Evolutionary conservation across 306 rosid genomes (phyloP).

Genomic region (Quercus glauca): DNA sequence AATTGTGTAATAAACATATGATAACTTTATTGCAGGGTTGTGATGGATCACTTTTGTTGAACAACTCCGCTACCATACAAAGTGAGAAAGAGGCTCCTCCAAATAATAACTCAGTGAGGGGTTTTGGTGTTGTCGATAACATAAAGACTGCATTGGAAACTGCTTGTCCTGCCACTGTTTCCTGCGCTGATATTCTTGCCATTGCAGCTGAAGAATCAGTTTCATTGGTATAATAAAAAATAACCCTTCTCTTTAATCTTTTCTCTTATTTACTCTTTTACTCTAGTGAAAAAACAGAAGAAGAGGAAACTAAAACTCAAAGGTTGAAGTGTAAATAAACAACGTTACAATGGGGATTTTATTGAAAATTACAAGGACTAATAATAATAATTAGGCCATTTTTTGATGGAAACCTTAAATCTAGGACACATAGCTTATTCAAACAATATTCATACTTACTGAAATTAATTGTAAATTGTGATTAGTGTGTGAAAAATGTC

Average conservation of each 20-base stretch:
- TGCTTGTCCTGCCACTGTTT: conserved; percentile 41
- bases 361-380: not conserved
- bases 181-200: conserved; percentile 64
- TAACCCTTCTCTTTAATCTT: not conserved
- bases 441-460: too few species aligned
- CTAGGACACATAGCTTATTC: too few species aligned
- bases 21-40: conserved; percentile 43
- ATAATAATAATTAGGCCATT: too few species aligned
- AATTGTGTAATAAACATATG: not conserved
- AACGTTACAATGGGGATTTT: too few species aligned
- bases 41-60: conserved; percentile 54
- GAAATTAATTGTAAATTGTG: too few species aligned
- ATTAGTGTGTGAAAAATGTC: too few species aligned
- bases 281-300: too few species aligned
- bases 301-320: too few species aligned
- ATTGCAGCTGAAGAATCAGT: conserved; percentile 40
- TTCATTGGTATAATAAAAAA: conserved; percentile 27
- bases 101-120: conserved; percentile 46
- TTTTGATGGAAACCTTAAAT: too few species aligned
- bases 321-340: too few species aligned
- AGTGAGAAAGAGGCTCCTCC: conserved; percentile 39
- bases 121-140: conserved; percentile 41
- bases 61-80: conserved; percentile 26
- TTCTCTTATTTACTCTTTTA: not conserved
- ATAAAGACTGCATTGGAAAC: conserved; percentile 40